A percentile compares a stretch with the other conserved stretches of the same genome.
Conservation (phyloP, 495 filamentous ascomycete genomes). For the Lasiosphaeris hirsuta region DNA sequence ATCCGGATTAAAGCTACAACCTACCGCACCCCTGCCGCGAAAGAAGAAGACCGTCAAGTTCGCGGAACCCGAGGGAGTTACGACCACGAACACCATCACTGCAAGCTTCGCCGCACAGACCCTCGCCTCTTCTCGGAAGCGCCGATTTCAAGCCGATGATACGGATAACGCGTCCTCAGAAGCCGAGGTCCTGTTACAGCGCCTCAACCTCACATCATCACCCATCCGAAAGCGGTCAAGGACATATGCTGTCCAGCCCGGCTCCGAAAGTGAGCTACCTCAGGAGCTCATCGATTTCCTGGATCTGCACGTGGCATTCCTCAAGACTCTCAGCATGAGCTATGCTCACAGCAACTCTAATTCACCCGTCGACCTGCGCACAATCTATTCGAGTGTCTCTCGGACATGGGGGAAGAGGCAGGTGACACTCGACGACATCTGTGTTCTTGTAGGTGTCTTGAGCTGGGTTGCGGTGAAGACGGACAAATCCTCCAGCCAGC, state of each 20-base stretch:
- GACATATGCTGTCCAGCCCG: slow-evolving; percentile 26
- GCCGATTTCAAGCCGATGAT: slow-evolving; percentile 20
- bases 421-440: slow-evolving; percentile 58
- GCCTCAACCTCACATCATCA: slow-evolving; percentile 38
- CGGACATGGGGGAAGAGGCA: slow-evolving; percentile 59
- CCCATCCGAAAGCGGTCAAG: slow-evolving; percentile 31
- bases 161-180: slow-evolving; percentile 10
- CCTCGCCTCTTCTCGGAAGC: slow-evolving; percentile 18
- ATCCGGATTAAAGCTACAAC: slow-evolving; percentile 6
- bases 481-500: slow-evolving; percentile 6
- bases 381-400: slow-evolving; percentile 51
- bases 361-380: slow-evolving; percentile 56
- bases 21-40: slow-evolving; percentile 7
- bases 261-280: slow-evolving; percentile 42
- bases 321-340: slow-evolving; percentile 56
- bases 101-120: slow-evolving; percentile 1
- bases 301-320: slow-evolving; percentile 53
- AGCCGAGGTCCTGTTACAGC: slow-evolving; percentile 37
- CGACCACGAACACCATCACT: not conserved
- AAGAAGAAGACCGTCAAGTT: slow-evolving; percentile 32
- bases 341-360: slow-evolving; percentile 62
- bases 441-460: slow-evolving; percentile 53
- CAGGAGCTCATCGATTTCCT: slow-evolving; percentile 54
- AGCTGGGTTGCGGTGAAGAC: slow-evolving; percentile 20
- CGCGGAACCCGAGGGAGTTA: slow-evolving; percentile 14